A percentile compares a stretch with the other conserved stretches of the same genome.
phyloP scores from a whole-genome alignment of 2,329 filamentous ascomycete genomes.

The Arthrobotrys pseudoclavata region DNA sequence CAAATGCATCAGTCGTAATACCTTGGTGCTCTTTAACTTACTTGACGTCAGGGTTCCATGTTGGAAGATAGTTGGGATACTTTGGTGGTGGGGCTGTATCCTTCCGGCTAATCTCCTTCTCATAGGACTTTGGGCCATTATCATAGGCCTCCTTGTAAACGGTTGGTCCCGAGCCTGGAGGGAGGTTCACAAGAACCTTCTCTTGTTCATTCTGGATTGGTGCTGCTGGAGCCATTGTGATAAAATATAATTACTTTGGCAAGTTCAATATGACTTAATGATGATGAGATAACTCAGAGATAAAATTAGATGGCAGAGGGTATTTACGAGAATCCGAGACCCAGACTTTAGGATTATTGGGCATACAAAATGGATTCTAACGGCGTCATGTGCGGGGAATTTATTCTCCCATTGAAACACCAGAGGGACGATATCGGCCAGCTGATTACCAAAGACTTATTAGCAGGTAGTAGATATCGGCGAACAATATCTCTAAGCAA shows the following conservation, averaged over 20 bases:
- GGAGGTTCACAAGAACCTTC: constrained; percentile 50
- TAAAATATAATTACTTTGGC: neutral
- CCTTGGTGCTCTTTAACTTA: too few relatives aligned
- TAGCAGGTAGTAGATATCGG: constrained; percentile 3
- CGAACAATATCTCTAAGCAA: constrained; percentile 32
- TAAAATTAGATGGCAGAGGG: constrained; percentile 11
- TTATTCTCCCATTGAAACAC: constrained; percentile 5
- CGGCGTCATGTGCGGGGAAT: constrained; percentile 43
- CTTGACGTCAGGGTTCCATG: constrained; percentile 75
- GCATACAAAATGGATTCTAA: constrained; percentile 16
- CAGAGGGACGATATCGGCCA: constrained; percentile 41
- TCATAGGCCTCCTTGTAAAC: constrained; percentile 58
- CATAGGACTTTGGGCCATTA: constrained; percentile 49
- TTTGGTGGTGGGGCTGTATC: constrained; percentile 68
- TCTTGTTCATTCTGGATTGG: constrained; percentile 46
- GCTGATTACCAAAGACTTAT: constrained; percentile 42
- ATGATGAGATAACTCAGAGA: neutral
- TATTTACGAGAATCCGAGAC: neutral
- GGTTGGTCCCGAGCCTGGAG: constrained; percentile 49
- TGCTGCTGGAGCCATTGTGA: constrained; percentile 54
- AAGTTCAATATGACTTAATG: neutral
- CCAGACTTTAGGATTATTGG: constrained; percentile 2
- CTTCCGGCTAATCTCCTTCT: constrained; percentile 48
- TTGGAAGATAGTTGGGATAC: constrained; percentile 81
- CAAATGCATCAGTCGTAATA: too few relatives aligned